phyloP scores from a whole-genome alignment of 2,329 filamentous ascomycete species.

The Geosmithia morbida region DNA sequence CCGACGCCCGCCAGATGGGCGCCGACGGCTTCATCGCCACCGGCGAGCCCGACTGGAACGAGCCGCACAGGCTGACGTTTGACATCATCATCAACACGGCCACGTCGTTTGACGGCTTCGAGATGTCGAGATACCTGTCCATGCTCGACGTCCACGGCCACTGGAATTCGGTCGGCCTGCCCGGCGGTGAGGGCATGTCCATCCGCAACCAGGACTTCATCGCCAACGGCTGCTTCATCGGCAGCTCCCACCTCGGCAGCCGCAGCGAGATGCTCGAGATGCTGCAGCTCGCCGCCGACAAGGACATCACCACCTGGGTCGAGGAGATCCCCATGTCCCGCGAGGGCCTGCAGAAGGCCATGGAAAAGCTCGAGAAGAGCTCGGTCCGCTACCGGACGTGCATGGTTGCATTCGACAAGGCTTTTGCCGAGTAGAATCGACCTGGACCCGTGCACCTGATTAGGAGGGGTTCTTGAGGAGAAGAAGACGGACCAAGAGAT shows the following conservation, averaged over 20 bases:
- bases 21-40: constrained; percentile 47
- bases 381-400: constrained; percentile 66
- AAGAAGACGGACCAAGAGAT: too few relatives aligned
- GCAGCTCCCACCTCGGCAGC: constrained; percentile 56
- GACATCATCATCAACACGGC: constrained; percentile 68
- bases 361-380: constrained; percentile 54
- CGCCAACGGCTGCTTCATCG: constrained; percentile 59
- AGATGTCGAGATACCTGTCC: constrained; percentile 57
- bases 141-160: constrained; percentile 70
- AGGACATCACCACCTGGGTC: constrained; percentile 56
- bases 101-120: constrained; percentile 52
- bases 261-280: constrained; percentile 57
- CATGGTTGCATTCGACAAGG: constrained; percentile 55
- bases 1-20: constrained; percentile 42
- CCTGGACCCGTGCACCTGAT: too few relatives aligned
- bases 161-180: constrained; percentile 69
- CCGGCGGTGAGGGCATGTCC: constrained; percentile 55
- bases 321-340: constrained; percentile 61
- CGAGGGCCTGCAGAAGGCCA: constrained; percentile 53
- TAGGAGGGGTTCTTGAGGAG: too few relatives aligned
- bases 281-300: constrained; percentile 56
- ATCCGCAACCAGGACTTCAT: constrained; percentile 65
- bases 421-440: constrained; percentile 33
- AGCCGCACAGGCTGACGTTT: constrained; percentile 46
- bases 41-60: constrained; percentile 40